These are phyloP conservation scores for Cyclocybe cylindracea DNA, from an alignment of 768 basidiomycete species.

Conservation along the genomic window DNA sequence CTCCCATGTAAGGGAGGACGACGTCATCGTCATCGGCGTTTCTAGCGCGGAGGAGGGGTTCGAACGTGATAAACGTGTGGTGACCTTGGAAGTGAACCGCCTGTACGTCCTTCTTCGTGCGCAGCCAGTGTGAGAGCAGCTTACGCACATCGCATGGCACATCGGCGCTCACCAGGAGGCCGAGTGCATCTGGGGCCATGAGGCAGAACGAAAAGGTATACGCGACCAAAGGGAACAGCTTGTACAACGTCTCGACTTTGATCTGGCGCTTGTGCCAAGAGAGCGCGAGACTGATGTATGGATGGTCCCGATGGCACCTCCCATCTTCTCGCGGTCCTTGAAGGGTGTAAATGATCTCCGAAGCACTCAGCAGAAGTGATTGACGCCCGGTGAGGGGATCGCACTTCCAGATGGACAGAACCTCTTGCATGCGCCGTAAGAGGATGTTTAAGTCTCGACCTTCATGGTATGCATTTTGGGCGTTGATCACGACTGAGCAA, in stretches of 20 bases:
- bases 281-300: constrained; percentile 11
- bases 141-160: neutral
- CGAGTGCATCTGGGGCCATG: neutral
- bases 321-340: constrained; percentile 7
- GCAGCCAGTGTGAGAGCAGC: neutral
- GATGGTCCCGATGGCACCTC: neutral
- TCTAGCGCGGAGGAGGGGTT: constrained; percentile 3
- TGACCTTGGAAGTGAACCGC: constrained; percentile 9
- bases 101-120: neutral
- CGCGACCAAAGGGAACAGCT: too few relatives aligned
- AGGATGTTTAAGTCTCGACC: constrained; percentile 11
- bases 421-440: constrained; percentile 5
- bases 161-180: neutral
- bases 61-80: constrained; percentile 1
- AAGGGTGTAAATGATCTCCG: constrained; percentile 9
- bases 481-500: constrained; percentile 15
- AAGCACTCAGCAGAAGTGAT: constrained; percentile 12
- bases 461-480: constrained; percentile 6
- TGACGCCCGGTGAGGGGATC: constrained; percentile 17
- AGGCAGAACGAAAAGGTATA: too few relatives aligned
- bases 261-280: constrained; percentile 7
- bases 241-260: constrained; percentile 2
- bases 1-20: constrained; percentile 9
- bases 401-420: constrained; percentile 14
- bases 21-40: constrained; percentile 2